Evolutionary conservation across 495 filamentous ascomycete species (phyloP), one percentile per base, ranked within the genome.

Genomic region (Aspergillus carlsbadensis): DNA sequence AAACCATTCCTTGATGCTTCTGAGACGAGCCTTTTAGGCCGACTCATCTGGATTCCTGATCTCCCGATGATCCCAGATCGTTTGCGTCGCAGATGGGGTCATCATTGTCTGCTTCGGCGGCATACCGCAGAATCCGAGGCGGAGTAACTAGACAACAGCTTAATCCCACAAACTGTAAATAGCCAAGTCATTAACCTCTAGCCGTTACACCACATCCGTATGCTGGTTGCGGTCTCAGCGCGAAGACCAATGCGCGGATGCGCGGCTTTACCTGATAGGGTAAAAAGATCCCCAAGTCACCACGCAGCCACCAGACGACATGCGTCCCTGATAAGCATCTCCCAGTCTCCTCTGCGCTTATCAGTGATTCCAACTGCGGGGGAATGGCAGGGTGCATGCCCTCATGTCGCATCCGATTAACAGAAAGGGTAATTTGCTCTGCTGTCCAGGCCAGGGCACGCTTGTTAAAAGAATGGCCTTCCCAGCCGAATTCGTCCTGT

Each of bases 31-130:
- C 73, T 89, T 21, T 45, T 96, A 2, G 87, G 88, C n/a, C 81
- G 94, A 48, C 78, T 90, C 31, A 70, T 96, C 55, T 97, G 92
- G 92, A 68, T 95, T 31, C 95, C 94, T 1, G 82, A 95, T 58
- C 75, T 79, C 62, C 73, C 81, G 10, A 62, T 91, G 17, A 76
- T 96, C 40, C 92, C 91, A 10, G 76, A 84, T 52, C 76, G 76
- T 52, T 86, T 82, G 48, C 83, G 75, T 53, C 81, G 92, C 57
- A 82, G 82, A 67, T 97, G 90, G 88, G 91, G 90, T 46, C 71
- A 82, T 36, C 91, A 96, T 71, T 97, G 92, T 66, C 75, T 97
- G 46, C 71, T 96, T 55, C 78, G 78, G 63, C 83, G 82, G 59
- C 68, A 66, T 39, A 31, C 43, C 26, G 20, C 17, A 14, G 44